These are phyloP conservation scores for Trametes pubescens DNA, from an alignment of 1,284 basidiomycete genomes.

Conservation along the genomic window DNA sequence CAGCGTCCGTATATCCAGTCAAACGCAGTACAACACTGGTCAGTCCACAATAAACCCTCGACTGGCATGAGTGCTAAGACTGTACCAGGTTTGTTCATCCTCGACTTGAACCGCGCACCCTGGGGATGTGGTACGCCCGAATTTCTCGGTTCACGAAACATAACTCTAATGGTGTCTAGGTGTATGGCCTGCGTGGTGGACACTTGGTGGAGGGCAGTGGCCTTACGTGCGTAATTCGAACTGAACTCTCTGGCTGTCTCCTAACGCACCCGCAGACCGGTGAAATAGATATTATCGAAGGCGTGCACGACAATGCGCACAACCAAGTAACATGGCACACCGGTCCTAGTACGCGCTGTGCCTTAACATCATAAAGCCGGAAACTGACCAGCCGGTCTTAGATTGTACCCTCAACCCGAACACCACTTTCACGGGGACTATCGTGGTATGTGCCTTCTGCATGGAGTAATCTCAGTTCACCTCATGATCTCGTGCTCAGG, in stretches of 20 bases:
- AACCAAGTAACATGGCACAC: conserved; percentile 84
- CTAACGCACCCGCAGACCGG: conserved; percentile 55
- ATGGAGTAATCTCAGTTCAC: too few relatives aligned
- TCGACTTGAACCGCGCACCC: conserved; percentile 72
- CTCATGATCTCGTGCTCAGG: conserved; percentile 34
- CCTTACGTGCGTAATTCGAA: conserved; percentile 52
- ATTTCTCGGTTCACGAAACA: background rate
- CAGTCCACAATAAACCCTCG: background rate
- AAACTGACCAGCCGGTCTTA: conserved; percentile 31
- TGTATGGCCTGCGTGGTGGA: conserved; percentile 76
- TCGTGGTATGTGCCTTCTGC: conserved; percentile 52
- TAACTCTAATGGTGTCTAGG: conserved; percentile 43
- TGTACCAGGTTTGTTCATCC: conserved; percentile 58
- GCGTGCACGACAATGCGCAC: conserved; percentile 78
- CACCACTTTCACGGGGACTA: conserved; percentile 62
- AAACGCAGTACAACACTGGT: conserved; percentile 65
- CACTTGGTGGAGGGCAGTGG: conserved; percentile 62
- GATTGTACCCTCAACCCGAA: conserved; percentile 56
- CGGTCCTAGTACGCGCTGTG: conserved; percentile 50
- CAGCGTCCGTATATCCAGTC: conserved; percentile 69
- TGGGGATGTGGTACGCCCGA: conserved; percentile 71
- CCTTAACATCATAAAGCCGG: background rate
- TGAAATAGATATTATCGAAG: conserved; percentile 85
- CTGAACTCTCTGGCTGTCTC: background rate
- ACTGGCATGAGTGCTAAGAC: background rate